A percentile compares a stretch with the other conserved stretches of the same genome.
These are phyloP conservation scores for Magnolia changhungtana DNA, from an alignment of 164 flowering plant genomes.

Conservation along the genomic window DNA sequence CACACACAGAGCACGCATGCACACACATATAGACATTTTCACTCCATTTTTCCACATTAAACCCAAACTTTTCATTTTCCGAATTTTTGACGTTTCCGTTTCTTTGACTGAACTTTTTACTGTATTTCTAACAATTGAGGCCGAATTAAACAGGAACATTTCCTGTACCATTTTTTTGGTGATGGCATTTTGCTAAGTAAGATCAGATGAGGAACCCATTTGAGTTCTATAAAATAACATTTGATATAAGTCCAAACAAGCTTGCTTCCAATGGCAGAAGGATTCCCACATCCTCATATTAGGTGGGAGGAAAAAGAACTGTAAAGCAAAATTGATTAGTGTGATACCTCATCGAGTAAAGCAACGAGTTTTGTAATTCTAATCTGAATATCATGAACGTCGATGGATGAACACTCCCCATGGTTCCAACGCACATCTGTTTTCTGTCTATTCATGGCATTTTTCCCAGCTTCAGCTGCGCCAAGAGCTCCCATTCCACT, in stretches of 20 bases:
- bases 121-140: too few species aligned
- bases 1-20: too few species aligned
- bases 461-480: constrained; percentile 40
- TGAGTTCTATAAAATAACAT: too few species aligned
- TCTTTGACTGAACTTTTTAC: too few species aligned
- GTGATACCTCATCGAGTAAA: constrained; percentile 62
- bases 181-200: background rate
- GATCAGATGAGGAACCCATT: too few species aligned
- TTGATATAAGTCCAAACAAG: too few species aligned
- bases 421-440: constrained; percentile 17
- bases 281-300: too few species aligned
- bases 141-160: background rate
- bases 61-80: too few species aligned
- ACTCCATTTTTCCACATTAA: too few species aligned
- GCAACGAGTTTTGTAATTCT: constrained; percentile 54
- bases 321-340: background rate
- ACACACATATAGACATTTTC: too few species aligned
- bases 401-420: constrained; percentile 27
- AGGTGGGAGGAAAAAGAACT: background rate
- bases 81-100: too few species aligned
- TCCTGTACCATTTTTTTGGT: background rate
- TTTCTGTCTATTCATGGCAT: background rate
- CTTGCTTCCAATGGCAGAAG: too few species aligned
- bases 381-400: constrained; percentile 43
- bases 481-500: constrained; percentile 30